Evolutionary conservation across 2,329 filamentous ascomycete species (phyloP), one percentile per base, ranked within the genome.

Genomic region (Cytospora leucostoma): DNA sequence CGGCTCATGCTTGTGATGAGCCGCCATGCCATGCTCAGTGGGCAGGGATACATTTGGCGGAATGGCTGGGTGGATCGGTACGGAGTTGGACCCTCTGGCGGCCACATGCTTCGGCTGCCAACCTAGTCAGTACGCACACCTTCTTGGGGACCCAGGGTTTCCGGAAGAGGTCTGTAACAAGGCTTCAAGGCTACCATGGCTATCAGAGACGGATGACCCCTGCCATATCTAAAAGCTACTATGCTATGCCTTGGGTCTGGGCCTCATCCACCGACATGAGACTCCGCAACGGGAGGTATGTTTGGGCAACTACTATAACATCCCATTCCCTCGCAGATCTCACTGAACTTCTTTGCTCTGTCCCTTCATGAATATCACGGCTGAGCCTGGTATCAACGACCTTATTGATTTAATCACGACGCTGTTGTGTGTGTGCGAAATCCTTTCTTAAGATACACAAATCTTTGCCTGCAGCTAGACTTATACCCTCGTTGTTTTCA

Each of bases 391-490:
- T 65, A 65, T 65, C 50, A 60, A 61, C 61, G 61, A 49, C 61
- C 44, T 61, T 38, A 61, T 32, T 61, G 38, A 56, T 15, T 53
- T 56, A 61, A 56, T 60, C 66, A 70, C 69, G 27, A 65, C 69
- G 69, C 68, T 63, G 68, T 66, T 67, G 70, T 65, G 71, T 74
- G 72, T 75, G 71, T 65, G 62, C 74, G 70, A 53, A 34, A 71
- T 69, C 68, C 67, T 70, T 70, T 69, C 68, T 68, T 70, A 71
- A 66, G 55, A 66, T 67, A 61, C 70, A 68, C 54, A 59, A 49
- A 57, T 65, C 69, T 72, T 69, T 73, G 73, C 74, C 70, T 74
- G 74, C 72, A 74, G 74, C 75, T 78, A 73, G 74, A 74, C 72
- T 71, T 70, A 73, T 75, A 73, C 72, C 68, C 70, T 77, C 74